phyloP scores from a whole-genome alignment of 805 yeast genomes.

The Candida wancherniae region DNA sequence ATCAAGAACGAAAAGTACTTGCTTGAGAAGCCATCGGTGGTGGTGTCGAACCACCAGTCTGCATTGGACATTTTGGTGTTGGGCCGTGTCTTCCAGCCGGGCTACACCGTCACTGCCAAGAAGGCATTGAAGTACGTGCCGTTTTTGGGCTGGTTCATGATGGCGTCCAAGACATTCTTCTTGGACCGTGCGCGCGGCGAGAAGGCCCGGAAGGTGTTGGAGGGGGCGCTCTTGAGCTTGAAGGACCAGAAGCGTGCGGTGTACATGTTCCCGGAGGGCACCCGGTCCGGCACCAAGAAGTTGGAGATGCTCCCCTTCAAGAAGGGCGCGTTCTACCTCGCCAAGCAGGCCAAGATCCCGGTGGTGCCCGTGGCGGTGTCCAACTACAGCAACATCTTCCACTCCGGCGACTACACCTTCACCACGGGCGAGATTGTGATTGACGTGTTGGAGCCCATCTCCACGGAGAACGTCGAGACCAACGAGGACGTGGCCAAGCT shows the following conservation, averaged over 20 bases:
- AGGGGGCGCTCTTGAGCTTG: conserved; percentile 59
- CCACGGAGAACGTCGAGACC: conserved; percentile 59
- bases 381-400: conserved; percentile 74
- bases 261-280: conserved; percentile 96
- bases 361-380: conserved; percentile 84
- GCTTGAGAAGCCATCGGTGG: conserved; percentile 61
- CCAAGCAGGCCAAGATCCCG: conserved; percentile 87
- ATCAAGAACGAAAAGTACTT: conserved; percentile 46
- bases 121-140: conserved; percentile 80
- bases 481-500: conserved; percentile 67
- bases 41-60: conserved; percentile 87
- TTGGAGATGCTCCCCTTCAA: conserved; percentile 82
- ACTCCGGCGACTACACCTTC: conserved; percentile 57
- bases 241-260: conserved; percentile 64
- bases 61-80: conserved; percentile 78
- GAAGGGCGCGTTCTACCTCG: conserved; percentile 97
- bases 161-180: conserved; percentile 84
- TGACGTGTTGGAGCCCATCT: conserved; percentile 76
- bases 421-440: conserved; percentile 71
- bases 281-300: conserved; percentile 71
- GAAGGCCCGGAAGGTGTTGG: conserved; percentile 71
- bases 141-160: conserved; percentile 95
- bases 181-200: conserved; percentile 76
- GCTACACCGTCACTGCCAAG: conserved; percentile 90
- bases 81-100: conserved; percentile 81